Evolutionary conservation across 2,329 filamentous ascomycete species (phyloP), one percentile per base, ranked within the genome.

Genomic region (Cladosporium phlei): DNA sequence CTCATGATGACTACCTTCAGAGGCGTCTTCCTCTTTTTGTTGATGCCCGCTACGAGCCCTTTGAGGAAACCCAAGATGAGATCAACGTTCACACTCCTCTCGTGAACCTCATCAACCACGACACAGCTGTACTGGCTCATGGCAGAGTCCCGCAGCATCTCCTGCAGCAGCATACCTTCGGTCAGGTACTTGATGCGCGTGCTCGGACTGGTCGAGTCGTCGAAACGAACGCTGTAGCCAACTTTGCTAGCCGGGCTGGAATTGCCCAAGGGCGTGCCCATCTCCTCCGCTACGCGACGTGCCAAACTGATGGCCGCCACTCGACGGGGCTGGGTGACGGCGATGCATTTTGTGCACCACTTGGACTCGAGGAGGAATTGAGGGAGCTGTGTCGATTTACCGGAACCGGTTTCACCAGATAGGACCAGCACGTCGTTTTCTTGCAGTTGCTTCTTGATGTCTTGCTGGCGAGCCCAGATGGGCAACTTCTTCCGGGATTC

Each of bases 1-100:
- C 90, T 96, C 93, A 98, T 98, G 61, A 97, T 80, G 25, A 95
- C 79, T 3, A 97, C 82, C 65, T 95, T 97, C 47, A 98, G 70
- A 1, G 86, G 83, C 22, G 85, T 71, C 4, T 85, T 86, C 6
- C 83, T 82, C 34, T 78, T 73, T 28, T 79, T 77, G 46, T 82
- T 74, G 2, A 77, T 73, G 5, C 42, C 42, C 24, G 78, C 71
- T 1, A 93, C 70, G 37, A 97, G 78, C 51, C 86, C 84, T 61
- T 87, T 87, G 52, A 98, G 64, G 54, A 98, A 97, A 0, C 93
- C 93, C 20, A 94, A 74, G 8, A 96, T 75, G 20, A 98, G 69
- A 69, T 98, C 93, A 6, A 96, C 91, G 63, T 97, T 94, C 17
- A 97, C 80, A 55, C 90, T 95, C 57, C 93, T 78, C 70, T 98